Evolutionary conservation across 2,329 filamentous ascomycete species (phyloP).

Genomic region (Alternaria longipes): DNA sequence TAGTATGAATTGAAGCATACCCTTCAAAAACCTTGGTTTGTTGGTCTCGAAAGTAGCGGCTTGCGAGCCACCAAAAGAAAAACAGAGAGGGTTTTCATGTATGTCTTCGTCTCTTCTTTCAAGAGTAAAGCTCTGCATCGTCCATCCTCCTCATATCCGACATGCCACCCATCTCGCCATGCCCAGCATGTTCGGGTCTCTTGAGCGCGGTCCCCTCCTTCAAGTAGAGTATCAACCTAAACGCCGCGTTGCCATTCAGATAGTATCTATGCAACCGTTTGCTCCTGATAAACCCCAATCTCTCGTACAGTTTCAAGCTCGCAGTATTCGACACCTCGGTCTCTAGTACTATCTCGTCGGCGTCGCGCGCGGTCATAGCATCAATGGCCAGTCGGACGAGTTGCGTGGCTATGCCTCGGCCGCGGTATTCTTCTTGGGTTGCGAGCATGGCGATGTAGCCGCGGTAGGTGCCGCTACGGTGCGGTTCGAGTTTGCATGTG

Average conservation of each 20-base stretch:
- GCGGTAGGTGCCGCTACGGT: conserved; percentile 83
- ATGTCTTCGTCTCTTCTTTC: neutral
- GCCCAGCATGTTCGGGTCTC: conserved; percentile 28
- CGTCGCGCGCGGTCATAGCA: conserved; percentile 82
- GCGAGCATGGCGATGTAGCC: conserved; percentile 99
- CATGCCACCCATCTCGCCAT: conserved; percentile 4
- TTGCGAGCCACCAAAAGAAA: neutral
- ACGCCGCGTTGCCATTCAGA: conserved; percentile 94
- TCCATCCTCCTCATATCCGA: conserved; percentile 13
- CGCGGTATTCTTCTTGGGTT: conserved; percentile 81
- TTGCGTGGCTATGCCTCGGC: conserved; percentile 83
- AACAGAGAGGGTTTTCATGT: neutral
- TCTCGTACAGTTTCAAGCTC: conserved; percentile 91
- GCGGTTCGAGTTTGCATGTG: conserved; percentile 91
- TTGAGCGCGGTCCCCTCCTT: conserved; percentile 59
- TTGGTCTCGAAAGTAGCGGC: neutral
- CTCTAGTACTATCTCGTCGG: conserved; percentile 95
- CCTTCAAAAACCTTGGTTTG: neutral
- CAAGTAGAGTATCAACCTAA: conserved; percentile 83
- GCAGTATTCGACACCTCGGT: conserved; percentile 93
- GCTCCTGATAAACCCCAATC: conserved; percentile 87
- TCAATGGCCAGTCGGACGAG: conserved; percentile 92
- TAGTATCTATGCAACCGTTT: conserved; percentile 97
- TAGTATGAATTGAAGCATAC: neutral
- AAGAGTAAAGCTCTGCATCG: conserved; percentile 18